phyloP scores from a whole-genome alignment of 805 yeast species.

The Priceomyces haplophilus region DNA sequence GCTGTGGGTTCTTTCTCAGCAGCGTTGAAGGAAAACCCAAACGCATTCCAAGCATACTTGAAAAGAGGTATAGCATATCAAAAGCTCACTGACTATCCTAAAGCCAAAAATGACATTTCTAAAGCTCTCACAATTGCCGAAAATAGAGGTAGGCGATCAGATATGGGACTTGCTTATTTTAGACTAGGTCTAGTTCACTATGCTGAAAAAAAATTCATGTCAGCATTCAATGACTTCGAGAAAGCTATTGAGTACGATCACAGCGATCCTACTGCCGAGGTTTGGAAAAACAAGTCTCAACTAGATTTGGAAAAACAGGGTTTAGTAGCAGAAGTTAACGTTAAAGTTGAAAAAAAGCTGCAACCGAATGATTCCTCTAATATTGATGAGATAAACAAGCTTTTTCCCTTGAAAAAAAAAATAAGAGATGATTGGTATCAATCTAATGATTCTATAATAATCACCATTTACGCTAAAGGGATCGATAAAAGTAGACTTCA shows the following conservation, averaged over 20 bases:
- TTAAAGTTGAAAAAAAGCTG: not conserved
- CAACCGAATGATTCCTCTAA: constrained; percentile 18
- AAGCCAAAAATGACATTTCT: constrained; percentile 45
- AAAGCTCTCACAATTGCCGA: constrained; percentile 47
- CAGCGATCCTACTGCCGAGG: constrained; percentile 43
- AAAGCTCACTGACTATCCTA: constrained; percentile 45
- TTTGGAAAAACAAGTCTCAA: constrained; percentile 45
- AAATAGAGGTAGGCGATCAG: constrained; percentile 42
- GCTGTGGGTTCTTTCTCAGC: constrained; percentile 43
- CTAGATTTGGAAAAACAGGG: constrained; percentile 23
- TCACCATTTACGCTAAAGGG: constrained; percentile 69
- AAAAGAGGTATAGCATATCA: constrained; percentile 51
- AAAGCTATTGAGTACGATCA: constrained; percentile 42
- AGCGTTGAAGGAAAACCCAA: constrained; percentile 42
- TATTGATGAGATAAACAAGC: constrained; percentile 33
- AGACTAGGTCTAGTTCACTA: constrained; percentile 47
- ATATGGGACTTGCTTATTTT: constrained; percentile 48
- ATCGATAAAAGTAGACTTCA: constrained; percentile 49
- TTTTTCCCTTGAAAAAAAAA: constrained; percentile 37
- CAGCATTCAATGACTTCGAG: constrained; percentile 41
- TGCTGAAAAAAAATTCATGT: constrained; percentile 37
- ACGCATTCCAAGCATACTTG: constrained; percentile 45
- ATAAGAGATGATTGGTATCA: constrained; percentile 59
- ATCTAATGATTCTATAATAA: constrained; percentile 49
- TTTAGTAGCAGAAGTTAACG: constrained; percentile 1